Evolutionary conservation across 139 green algal species (phyloP).

Genomic region (Gonium pectorale): DNA sequence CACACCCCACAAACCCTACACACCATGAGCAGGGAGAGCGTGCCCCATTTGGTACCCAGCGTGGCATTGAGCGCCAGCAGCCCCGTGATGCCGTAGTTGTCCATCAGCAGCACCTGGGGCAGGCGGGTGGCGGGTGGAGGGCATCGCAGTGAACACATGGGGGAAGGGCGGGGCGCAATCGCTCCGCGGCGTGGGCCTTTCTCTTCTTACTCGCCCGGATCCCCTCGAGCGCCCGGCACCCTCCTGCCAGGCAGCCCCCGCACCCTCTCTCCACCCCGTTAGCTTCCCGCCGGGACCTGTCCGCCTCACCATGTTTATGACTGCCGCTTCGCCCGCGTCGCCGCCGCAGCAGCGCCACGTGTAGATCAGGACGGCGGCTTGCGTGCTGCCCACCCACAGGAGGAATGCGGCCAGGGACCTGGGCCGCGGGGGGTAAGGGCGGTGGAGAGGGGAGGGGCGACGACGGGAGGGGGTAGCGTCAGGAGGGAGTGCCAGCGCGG

Average conservation of each 20-base stretch:
- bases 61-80: constrained; percentile 51
- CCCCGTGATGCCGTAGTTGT: constrained; percentile 55
- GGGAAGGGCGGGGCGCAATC: background rate
- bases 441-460: background rate
- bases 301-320: constrained; percentile 38
- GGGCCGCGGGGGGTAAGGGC: background rate
- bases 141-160: background rate
- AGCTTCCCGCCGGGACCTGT: no score
- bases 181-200: no score
- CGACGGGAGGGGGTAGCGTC: background rate
- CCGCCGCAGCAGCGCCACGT: constrained; percentile 12
- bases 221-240: background rate
- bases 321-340: constrained; percentile 36
- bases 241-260: background rate
- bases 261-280: background rate
- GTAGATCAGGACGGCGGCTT: constrained; percentile 25
- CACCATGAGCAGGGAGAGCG: constrained; percentile 45
- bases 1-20: no score
- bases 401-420: constrained; percentile 50
- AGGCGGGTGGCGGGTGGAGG: background rate
- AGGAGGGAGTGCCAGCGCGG: background rate
- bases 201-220: no score
- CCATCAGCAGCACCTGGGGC: constrained; percentile 25
- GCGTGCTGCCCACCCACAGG: constrained; percentile 22
- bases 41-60: constrained; percentile 8